Percentiles rank a stretch among this genome's conserved stretches.
These are phyloP conservation scores for Chalciporus pseudorubinellus DNA, from an alignment of 768 basidiomycete genomes.

Conservation along the genomic window DNA sequence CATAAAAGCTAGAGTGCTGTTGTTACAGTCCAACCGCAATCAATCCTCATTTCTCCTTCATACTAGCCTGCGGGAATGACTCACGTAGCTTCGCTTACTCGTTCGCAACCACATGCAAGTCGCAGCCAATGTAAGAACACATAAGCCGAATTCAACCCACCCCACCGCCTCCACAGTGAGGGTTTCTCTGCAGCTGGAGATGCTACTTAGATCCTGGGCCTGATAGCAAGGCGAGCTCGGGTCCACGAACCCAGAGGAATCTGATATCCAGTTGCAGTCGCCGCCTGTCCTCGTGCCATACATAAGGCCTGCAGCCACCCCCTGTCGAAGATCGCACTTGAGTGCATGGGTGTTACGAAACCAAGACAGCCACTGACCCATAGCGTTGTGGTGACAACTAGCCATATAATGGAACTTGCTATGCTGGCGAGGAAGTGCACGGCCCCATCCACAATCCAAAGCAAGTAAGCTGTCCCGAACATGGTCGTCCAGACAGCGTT, in stretches of 20 bases:
- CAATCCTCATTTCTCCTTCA: conserved; percentile 28
- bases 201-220: conserved; percentile 19
- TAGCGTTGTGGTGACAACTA: conserved; percentile 57
- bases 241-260: conserved; percentile 28
- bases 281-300: conserved; percentile 60
- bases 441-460: conserved; percentile 68
- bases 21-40: conserved; percentile 14
- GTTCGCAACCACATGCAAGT: conserved; percentile 54
- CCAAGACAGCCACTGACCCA: conserved; percentile 51
- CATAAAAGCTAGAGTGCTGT: conserved; percentile 36
- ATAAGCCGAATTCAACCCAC: conserved; percentile 72
- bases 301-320: conserved; percentile 64
- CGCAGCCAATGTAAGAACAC: conserved; percentile 49
- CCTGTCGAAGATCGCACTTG: conserved; percentile 41
- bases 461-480: conserved; percentile 65
- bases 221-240: conserved; percentile 24
- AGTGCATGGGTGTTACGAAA: neutral
- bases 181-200: conserved; percentile 62
- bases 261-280: conserved; percentile 51
- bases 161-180: conserved; percentile 73
- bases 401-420: conserved; percentile 75
- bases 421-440: conserved; percentile 71
- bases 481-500: conserved; percentile 73
- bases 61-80: conserved; percentile 43
- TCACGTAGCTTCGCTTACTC: conserved; percentile 38